A percentile compares a stretch with the other conserved stretches of the same genome.
Conservation (phyloP, 75 land plant species). For the Sequoia sempervirens region DNA sequence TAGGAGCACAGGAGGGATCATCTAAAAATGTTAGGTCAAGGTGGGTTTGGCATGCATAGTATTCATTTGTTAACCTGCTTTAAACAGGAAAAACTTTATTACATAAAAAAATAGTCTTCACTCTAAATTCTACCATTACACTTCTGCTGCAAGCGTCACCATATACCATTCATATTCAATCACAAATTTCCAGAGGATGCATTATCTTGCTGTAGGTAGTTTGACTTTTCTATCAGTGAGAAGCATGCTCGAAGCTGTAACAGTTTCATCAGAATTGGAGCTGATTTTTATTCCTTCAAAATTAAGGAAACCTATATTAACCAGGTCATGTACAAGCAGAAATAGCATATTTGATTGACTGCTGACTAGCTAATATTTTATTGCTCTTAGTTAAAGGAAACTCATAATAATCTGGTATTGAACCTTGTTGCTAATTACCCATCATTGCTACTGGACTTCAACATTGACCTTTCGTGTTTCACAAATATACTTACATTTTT, state of each 20-base stretch:
- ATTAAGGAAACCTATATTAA: neutral
- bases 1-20: neutral
- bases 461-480: neutral
- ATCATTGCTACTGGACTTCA: neutral
- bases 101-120: neutral
- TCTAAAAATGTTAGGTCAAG: neutral
- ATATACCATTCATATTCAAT: neutral
- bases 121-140: neutral
- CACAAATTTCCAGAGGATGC: neutral
- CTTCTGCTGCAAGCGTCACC: neutral
- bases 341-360: neutral
- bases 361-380: neutral
- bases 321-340: neutral
- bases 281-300: neutral
- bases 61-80: neutral
- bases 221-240: neutral
- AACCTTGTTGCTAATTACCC: neutral
- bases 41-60: neutral
- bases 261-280: neutral
- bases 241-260: neutral
- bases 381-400: neutral
- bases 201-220: neutral
- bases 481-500: neutral
- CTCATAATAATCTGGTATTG: neutral
- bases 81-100: neutral